Conservation (phyloP, 2,329 filamentous ascomycete genomes). For the Ambrosiella beaveri region DNA sequence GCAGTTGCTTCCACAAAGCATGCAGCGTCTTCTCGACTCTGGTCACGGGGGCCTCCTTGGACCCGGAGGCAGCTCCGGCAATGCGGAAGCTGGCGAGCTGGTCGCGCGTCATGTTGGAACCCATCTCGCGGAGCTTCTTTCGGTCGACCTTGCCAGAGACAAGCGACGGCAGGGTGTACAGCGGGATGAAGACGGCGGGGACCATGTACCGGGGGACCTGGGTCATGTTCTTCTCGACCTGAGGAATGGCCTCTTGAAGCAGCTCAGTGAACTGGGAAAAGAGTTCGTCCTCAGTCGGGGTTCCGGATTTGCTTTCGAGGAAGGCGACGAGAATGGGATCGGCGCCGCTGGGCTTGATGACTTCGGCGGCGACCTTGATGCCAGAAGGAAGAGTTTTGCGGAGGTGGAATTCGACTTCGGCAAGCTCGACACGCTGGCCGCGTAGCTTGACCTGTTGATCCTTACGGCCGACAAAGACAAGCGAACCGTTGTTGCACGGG, state of each 20-base stretch:
- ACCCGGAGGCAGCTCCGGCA: constrained; percentile 15
- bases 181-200: constrained; percentile 28
- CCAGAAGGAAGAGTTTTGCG: constrained; percentile 26
- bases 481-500: constrained; percentile 32
- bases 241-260: constrained; percentile 18
- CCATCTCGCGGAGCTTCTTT: constrained; percentile 30
- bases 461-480: constrained; percentile 43
- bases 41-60: constrained; percentile 23
- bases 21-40: constrained; percentile 23
- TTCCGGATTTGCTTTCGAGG: constrained; percentile 19
- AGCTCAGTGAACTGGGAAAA: constrained; percentile 20
- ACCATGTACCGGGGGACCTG: constrained; percentile 30
- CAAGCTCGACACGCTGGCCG: constrained; percentile 47
- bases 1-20: constrained; percentile 23
- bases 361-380: constrained; percentile 30
- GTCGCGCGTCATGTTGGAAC: constrained; percentile 23
- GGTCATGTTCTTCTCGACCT: constrained; percentile 20
- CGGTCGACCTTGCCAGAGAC: constrained; percentile 34
- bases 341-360: constrained; percentile 28
- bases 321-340: constrained; percentile 31
- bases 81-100: constrained; percentile 13
- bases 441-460: constrained; percentile 52
- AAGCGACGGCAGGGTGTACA: constrained; percentile 28
- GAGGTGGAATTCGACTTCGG: constrained; percentile 34
- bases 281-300: constrained; percentile 16